phyloP scores from a whole-genome alignment of 306 rosid species.

The Heteromeles arbutifolia region DNA sequence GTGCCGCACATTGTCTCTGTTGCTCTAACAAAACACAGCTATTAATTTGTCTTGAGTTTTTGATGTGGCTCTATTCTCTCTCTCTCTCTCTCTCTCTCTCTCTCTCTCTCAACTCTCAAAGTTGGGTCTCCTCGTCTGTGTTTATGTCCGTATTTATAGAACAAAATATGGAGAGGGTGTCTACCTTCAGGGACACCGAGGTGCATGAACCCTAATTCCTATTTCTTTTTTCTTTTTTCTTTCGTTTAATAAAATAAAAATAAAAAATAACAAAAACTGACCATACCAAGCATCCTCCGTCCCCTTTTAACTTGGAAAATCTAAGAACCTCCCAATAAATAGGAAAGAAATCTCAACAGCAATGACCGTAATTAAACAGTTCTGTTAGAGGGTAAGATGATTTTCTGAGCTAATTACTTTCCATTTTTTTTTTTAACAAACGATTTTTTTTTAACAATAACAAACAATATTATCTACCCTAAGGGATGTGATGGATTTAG shows the following conservation, averaged over 20 bases:
- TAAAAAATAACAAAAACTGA: neutral
- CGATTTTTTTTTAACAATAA: too few species aligned
- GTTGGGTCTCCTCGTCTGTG: neutral
- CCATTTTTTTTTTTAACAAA: too few species aligned
- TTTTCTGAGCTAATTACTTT: neutral
- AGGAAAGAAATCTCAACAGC: neutral
- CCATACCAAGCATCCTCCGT: neutral
- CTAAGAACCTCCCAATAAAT: neutral
- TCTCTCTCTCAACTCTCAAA: neutral
- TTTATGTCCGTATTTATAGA: neutral
- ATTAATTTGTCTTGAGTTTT: neutral
- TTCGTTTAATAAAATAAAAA: neutral
- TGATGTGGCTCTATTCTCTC: neutral
- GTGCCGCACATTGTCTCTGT: slow-evolving; percentile 16
- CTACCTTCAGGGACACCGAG: neutral
- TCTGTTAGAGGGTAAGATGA: neutral
- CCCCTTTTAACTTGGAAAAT: neutral
- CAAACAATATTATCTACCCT: too few species aligned
- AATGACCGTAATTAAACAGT: neutral
- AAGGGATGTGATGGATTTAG: fast-evolving
- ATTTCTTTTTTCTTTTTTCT: neutral
- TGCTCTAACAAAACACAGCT: neutral
- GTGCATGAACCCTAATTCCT: slow-evolving; percentile 1
- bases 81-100: neutral
- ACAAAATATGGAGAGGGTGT: neutral